A percentile compares a stretch with the other conserved stretches of the same genome.
Conservation (phyloP, 2,329 filamentous ascomycete genomes). For the Meredithiella fracta region DNA sequence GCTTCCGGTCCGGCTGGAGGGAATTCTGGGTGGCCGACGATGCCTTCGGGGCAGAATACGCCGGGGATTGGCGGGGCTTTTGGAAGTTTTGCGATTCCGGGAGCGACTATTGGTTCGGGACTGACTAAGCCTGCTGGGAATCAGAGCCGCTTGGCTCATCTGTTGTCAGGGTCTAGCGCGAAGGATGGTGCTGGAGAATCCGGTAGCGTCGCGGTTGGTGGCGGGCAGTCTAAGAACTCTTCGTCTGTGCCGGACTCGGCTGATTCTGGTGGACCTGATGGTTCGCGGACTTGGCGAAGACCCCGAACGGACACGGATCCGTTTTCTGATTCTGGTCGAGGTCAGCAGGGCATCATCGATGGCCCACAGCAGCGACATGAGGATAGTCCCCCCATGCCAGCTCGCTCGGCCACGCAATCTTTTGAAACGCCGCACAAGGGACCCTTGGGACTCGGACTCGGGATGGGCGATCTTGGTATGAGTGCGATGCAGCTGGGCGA, state of each 20-base stretch:
- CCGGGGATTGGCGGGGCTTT: constrained; percentile 58
- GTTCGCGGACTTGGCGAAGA: constrained; percentile 39
- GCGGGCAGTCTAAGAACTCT: constrained; percentile 24
- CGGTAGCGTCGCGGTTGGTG: constrained; percentile 16
- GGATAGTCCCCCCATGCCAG: constrained; percentile 31
- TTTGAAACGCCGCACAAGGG: constrained; percentile 32
- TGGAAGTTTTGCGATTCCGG: constrained; percentile 66
- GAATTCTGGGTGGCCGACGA: constrained; percentile 28
- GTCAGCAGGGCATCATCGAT: constrained; percentile 17
- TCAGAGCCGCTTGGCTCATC: constrained; percentile 71
- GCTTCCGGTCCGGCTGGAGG: constrained; percentile 26
- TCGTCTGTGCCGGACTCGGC: constrained; percentile 19
- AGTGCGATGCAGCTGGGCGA: constrained; percentile 39
- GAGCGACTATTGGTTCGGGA: constrained; percentile 31
- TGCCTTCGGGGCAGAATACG: constrained; percentile 30
- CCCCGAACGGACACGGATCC: constrained; percentile 59
- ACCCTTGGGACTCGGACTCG: constrained; percentile 21
- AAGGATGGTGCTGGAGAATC: constrained; percentile 29
- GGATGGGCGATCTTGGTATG: constrained; percentile 40
- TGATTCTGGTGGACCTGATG: constrained; percentile 12
- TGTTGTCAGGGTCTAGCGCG: constrained; percentile 42
- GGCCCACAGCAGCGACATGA: constrained; percentile 59
- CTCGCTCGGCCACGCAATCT: constrained; percentile 14
- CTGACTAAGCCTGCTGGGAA: constrained; percentile 24
- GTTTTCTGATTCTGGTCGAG: constrained; percentile 49